A percentile compares a stretch with the other conserved stretches of the same genome.
Conservation (phyloP, 768 basidiomycete species). For the Kwoniella shandongensis region DNA sequence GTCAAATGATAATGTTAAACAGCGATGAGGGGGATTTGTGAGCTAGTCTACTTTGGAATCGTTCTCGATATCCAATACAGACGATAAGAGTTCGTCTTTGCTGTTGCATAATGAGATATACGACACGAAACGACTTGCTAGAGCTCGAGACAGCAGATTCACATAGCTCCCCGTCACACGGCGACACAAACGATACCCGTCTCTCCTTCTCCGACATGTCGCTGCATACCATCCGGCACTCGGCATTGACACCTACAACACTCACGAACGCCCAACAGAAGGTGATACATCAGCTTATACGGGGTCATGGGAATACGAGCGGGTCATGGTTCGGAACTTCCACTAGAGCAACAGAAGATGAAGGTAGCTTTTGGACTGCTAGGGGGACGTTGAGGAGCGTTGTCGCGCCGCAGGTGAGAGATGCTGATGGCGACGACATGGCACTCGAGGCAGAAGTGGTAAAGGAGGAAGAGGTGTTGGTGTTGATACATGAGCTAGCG, state of each 20-base stretch:
- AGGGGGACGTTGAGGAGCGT: conserved; percentile 10
- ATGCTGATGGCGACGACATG: background rate
- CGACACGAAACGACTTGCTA: too few species aligned
- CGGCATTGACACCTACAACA: conserved; percentile 8
- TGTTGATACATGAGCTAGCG: conserved; percentile 4
- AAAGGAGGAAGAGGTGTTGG: conserved; percentile 9
- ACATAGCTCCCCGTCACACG: too few species aligned
- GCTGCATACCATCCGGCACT: conserved; percentile 1
- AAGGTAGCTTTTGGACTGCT: conserved; percentile 17
- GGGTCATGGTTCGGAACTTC: too few species aligned
- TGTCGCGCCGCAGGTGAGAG: background rate
- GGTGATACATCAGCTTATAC: conserved; percentile 7
- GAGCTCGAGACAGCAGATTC: too few species aligned
- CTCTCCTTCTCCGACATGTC: conserved; percentile 12
- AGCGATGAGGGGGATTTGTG: too few species aligned
- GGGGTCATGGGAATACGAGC: background rate
- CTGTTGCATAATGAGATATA: too few species aligned
- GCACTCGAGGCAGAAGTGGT: conserved; percentile 4
- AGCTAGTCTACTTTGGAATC: too few species aligned
- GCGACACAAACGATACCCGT: background rate
- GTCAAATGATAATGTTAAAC: too few species aligned
- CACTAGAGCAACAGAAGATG: conserved; percentile 16
- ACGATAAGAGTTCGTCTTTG: too few species aligned
- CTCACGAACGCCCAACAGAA: conserved; percentile 13
- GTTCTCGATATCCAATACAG: too few species aligned